phyloP scores from a whole-genome alignment of 345 rosid genomes.

The Rubroshorea leprosula region DNA sequence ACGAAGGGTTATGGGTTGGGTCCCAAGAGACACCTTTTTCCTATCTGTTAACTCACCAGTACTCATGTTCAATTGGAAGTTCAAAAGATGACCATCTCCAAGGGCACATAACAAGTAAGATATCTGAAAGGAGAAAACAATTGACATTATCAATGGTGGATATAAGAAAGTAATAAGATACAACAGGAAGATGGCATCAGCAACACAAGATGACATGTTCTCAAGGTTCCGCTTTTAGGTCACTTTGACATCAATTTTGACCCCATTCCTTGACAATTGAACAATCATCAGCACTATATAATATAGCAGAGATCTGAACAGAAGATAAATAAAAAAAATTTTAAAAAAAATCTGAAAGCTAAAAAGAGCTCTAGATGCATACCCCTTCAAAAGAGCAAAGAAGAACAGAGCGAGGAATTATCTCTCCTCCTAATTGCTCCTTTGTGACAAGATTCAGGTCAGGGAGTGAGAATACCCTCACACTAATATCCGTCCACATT shows the following conservation, averaged over 20 bases:
- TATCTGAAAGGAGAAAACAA: constrained; percentile 42
- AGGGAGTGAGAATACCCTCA: constrained; percentile 73
- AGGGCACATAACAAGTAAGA: constrained; percentile 93
- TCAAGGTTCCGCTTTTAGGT: too few relatives aligned
- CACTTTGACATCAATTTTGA: constrained; percentile 2
- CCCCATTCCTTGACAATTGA: background rate
- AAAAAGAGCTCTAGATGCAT: constrained; percentile 18
- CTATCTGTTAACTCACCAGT: constrained; percentile 72
- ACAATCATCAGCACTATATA: background rate
- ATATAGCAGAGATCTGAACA: background rate
- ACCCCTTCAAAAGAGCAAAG: constrained; percentile 96
- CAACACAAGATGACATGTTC: too few relatives aligned
- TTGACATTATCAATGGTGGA: background rate
- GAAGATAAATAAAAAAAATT: constrained; percentile 3
- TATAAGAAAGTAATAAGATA: too few relatives aligned
- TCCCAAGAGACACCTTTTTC: constrained; percentile 87
- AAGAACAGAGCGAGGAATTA: constrained; percentile 89
- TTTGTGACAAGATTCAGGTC: constrained; percentile 75
- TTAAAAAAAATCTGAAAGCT: background rate
- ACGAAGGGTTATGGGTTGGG: constrained; percentile 93
- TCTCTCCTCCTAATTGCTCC: constrained; percentile 91
- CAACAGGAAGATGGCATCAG: too few relatives aligned
- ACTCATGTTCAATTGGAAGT: constrained; percentile 65
- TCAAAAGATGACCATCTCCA: constrained; percentile 94
- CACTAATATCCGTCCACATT: constrained; percentile 97